Evolutionary conservation across 148 eudicot species (phyloP), one percentile per base, ranked within the genome.

Genomic region (Nyssa sinensis): DNA sequence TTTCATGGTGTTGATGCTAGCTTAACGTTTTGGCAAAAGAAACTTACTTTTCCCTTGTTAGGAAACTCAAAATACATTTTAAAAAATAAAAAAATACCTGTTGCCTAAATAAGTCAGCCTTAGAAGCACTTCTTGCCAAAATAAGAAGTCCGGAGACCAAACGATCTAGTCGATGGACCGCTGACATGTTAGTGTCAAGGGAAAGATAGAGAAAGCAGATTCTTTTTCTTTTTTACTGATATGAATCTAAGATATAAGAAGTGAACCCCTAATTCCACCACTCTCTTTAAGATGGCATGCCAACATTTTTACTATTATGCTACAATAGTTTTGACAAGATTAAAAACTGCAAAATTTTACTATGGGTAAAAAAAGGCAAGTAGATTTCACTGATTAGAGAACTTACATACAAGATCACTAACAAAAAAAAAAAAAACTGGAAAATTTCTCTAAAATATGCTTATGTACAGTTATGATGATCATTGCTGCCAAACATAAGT

Each of bases 71-170:
- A 55, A 0, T 11, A 13, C 51, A 70, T 34, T 19, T 33, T 49
- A n/a, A 30, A 66, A 23, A 69, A 74, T 69, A 71, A 44, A 82
- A 64, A 25, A 34, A 63, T 78, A 91, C 97, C 93, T 94, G 93
- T 74, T 94, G 97, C 81, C 98, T 87, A 66, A 91, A 94, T 13
- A 73, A 12, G 69, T 94, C 93, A 81, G 98, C 98, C 86, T 89
- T 85, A 11, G 93, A 88, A 81, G 97, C 90, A 83, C 76, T 92
- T 67, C 91, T 86, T 44, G 98, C 98, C 74, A 95, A 72, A 76
- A 95, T 92, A 78, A 95, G 89, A 65, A 95, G 90, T 76, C 98
- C 98, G 13, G 98, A 95, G 68, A 95, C 98, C 68, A 95, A 86
- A 66, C 98, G 98, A 82, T 95, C 98, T 81, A 95, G 75, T 64